These are phyloP conservation scores for Xylaria sp. DNA, from an alignment of 495 filamentous ascomycete genomes.

Conservation along the genomic window DNA sequence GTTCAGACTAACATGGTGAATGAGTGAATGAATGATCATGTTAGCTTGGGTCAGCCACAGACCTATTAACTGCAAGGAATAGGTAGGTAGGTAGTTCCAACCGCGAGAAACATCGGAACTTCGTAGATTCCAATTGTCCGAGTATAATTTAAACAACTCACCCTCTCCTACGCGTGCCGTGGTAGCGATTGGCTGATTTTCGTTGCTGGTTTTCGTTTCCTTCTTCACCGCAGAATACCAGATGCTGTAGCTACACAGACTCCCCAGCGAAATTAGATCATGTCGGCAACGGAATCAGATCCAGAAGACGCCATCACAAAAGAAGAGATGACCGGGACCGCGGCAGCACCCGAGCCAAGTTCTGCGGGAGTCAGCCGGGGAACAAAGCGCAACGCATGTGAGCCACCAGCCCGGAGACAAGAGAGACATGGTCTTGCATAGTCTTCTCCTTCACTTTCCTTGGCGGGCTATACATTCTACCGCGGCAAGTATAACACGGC, in stretches of 20 bases:
- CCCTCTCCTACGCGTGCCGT: neutral
- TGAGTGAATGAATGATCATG: too few species aligned
- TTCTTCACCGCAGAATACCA: neutral
- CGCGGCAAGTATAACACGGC: neutral
- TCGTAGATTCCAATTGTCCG: neutral
- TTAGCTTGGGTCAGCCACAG: neutral
- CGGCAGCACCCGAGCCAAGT: constrained; percentile 23
- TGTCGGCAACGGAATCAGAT: constrained; percentile 35
- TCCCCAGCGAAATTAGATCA: constrained; percentile 14
- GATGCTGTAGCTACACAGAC: neutral
- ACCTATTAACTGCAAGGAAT: neutral
- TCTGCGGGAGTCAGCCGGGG: constrained; percentile 28
- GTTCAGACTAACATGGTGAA: neutral
- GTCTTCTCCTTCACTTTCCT: neutral
- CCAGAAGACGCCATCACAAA: constrained; percentile 40
- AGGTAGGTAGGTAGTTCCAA: neutral
- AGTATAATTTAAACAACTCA: neutral
- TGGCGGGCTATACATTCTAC: neutral
- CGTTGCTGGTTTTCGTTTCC: too few species aligned
- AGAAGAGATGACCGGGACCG: constrained; percentile 40
- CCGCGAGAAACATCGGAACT: neutral
- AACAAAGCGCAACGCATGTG: constrained; percentile 42
- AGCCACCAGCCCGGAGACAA: constrained; percentile 3
- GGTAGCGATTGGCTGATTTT: neutral
- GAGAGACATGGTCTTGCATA: neutral